Evolutionary conservation across 345 rosid species (phyloP).

Genomic region (Euclidium syriacum): DNA sequence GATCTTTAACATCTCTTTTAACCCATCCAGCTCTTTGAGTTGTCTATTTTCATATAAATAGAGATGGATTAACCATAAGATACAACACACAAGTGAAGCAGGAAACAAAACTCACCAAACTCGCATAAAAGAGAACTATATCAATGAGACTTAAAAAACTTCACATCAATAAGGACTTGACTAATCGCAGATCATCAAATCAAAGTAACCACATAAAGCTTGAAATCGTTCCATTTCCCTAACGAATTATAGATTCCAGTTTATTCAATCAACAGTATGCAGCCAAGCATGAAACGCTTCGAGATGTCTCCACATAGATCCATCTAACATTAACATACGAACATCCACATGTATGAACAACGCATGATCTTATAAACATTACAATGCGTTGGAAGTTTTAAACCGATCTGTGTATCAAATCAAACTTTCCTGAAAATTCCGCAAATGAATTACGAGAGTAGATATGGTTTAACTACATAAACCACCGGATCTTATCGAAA

Average conservation of each 20-base stretch:
- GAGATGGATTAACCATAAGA: not conserved
- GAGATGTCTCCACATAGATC: too few species aligned
- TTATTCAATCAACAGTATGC: not conserved
- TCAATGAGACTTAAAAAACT: not conserved
- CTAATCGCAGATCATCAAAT: not conserved
- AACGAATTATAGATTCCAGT: not conserved
- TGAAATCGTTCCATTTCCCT: not conserved
- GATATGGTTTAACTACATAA: not conserved
- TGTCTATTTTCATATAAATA: slow-evolving; percentile 40
- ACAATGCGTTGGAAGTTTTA: not conserved
- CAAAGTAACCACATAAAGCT: not conserved
- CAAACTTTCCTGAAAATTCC: not conserved
- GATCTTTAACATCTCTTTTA: slow-evolving; percentile 57
- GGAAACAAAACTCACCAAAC: not conserved
- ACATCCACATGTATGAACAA: too few species aligned
- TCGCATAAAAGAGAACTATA: too few species aligned
- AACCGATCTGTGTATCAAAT: not conserved
- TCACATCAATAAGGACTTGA: not conserved
- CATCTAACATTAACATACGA: not conserved
- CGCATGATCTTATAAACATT: not conserved
- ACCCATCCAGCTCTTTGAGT: slow-evolving; percentile 96
- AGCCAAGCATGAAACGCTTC: too few species aligned
- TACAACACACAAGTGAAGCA: not conserved
- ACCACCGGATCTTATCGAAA: not conserved
- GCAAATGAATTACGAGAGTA: not conserved